Evolutionary conservation across 2,329 filamentous ascomycete genomes (phyloP).

Genomic region (Aspergillus eucalypticola): DNA sequence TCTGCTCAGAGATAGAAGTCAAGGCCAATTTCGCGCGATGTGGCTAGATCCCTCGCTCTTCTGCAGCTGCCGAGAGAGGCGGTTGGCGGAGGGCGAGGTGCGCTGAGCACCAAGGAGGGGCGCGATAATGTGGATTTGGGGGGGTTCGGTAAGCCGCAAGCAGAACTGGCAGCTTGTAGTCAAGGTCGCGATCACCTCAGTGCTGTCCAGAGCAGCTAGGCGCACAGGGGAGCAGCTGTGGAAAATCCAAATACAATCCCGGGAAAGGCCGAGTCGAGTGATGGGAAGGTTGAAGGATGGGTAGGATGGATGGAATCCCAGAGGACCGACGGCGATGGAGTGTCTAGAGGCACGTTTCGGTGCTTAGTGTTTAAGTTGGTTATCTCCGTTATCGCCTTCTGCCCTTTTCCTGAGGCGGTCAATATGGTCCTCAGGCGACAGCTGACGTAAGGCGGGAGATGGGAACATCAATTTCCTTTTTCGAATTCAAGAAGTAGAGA

Average conservation of each 20-base stretch:
- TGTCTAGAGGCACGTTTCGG: neutral
- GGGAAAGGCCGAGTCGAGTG: neutral
- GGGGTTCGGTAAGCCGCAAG: neutral
- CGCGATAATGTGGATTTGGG: neutral
- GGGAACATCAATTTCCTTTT: neutral
- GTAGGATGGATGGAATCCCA: constrained; percentile 1
- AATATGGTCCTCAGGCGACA: neutral
- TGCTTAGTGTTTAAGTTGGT: constrained; percentile 15
- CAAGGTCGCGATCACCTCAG: neutral
- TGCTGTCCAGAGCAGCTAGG: neutral
- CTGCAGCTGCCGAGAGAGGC: neutral
- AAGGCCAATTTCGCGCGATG: neutral
- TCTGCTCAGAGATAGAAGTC: no score
- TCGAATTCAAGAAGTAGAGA: neutral
- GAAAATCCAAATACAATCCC: neutral
- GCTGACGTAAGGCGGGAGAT: neutral
- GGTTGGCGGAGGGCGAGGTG: neutral
- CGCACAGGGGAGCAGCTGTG: neutral
- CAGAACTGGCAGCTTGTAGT: neutral
- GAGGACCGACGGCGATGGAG: neutral
- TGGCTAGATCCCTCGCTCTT: neutral
- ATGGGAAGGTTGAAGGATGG: neutral
- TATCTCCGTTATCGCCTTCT: constrained; percentile 25
- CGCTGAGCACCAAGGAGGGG: neutral
- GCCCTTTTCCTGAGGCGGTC: constrained; percentile 10